Percentiles rank a stretch among this genome's conserved stretches.
Conservation (phyloP, 495 filamentous ascomycete species). For the Penicillium goetzii region DNA sequence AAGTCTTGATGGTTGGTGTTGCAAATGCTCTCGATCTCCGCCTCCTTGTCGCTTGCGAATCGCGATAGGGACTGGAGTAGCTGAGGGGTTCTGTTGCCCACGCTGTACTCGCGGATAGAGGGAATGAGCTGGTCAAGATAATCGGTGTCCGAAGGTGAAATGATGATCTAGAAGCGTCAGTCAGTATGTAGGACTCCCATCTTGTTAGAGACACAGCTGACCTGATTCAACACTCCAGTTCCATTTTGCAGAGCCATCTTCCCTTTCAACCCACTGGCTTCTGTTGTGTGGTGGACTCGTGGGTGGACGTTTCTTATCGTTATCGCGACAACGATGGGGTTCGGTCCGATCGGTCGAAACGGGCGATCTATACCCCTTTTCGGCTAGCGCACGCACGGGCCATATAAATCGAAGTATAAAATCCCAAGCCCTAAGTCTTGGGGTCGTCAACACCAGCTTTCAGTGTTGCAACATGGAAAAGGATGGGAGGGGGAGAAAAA, state of each 20-base stretch:
- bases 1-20: slow-evolving; percentile 97
- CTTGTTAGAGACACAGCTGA: background rate
- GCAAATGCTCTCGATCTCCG: slow-evolving; percentile 92
- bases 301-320: background rate
- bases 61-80: slow-evolving; percentile 77
- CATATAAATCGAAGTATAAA: no score
- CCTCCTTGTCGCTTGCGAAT: slow-evolving; percentile 83
- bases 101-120: slow-evolving; percentile 84
- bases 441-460: no score
- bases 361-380: no score
- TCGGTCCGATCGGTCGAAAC: no score
- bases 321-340: no score
- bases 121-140: slow-evolving; percentile 95
- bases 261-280: background rate
- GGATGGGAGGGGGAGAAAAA: no score
- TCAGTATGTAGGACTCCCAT: background rate
- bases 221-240: slow-evolving; percentile 1
- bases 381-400: no score
- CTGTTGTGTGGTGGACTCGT: background rate
- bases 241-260: slow-evolving; percentile 1
- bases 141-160: slow-evolving; percentile 87
- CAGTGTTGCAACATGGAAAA: no score
- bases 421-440: no score
- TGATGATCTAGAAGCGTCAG: slow-evolving; percentile 68
- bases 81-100: slow-evolving; percentile 69